Evolutionary conservation across 148 eudicot genomes (phyloP).

Genomic region (Fagopyrum homotropicum): DNA sequence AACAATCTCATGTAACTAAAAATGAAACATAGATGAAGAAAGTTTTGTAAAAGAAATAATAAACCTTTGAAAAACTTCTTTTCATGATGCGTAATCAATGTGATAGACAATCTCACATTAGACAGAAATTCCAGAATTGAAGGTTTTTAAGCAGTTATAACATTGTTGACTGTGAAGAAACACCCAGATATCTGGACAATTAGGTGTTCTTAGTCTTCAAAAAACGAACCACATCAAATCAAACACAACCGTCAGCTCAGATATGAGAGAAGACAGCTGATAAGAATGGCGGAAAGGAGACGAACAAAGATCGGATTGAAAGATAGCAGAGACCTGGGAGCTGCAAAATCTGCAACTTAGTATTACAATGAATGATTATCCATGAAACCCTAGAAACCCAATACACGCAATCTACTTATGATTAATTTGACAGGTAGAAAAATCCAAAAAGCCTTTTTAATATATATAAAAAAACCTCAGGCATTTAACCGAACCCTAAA

Average conservation of each 20-base stretch:
- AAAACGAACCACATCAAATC: conserved; percentile 10
- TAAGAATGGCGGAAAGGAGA: conserved; percentile 8
- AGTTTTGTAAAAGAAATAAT: background rate
- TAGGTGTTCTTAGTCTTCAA: background rate
- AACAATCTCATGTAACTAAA: background rate
- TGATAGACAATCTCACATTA: conserved; percentile 7
- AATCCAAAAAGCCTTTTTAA: background rate
- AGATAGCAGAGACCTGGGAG: background rate
- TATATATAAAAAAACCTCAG: background rate
- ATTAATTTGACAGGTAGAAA: background rate
- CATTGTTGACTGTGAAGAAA: conserved; percentile 3
- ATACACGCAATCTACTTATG: background rate
- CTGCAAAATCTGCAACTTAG: conserved; percentile 8
- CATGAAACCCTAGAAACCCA: conserved; percentile 10
- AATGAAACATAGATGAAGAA: background rate
- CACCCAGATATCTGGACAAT: background rate
- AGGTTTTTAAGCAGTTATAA: background rate
- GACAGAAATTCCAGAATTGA: background rate
- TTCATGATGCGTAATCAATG: conserved; percentile 1
- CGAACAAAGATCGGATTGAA: conserved; percentile 4
- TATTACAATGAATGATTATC: conserved; percentile 4
- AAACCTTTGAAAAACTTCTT: background rate
- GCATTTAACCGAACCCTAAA: background rate
- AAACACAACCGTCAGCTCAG: background rate
- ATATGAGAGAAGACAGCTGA: conserved; percentile 2